Conservation (phyloP, 805 yeast genomes). For the Ogataea naganishii region DNA sequence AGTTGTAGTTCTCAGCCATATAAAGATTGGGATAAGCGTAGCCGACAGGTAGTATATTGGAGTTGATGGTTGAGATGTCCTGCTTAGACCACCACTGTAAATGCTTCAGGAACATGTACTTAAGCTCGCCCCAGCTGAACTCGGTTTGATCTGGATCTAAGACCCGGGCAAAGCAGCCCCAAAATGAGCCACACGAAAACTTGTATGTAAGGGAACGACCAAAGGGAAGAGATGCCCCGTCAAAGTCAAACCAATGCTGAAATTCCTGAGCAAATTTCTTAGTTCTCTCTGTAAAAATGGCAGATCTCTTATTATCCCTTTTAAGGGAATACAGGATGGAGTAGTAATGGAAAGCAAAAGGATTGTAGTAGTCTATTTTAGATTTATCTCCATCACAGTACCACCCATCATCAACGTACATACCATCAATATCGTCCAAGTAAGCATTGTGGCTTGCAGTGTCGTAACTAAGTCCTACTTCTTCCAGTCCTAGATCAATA, state of each 20-base stretch:
- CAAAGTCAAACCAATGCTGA: slow-evolving; percentile 11
- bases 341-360: slow-evolving; percentile 24
- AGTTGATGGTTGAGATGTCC: not conserved
- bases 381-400: slow-evolving; percentile 19
- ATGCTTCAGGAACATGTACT: not conserved
- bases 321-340: slow-evolving; percentile 16
- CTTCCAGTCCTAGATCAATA: slow-evolving; percentile 18
- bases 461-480: slow-evolving; percentile 12
- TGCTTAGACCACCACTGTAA: slow-evolving; percentile 3
- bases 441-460: slow-evolving; percentile 7
- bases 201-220: slow-evolving; percentile 1
- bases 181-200: slow-evolving; percentile 2
- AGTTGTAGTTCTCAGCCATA: slow-evolving; percentile 1
- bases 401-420: slow-evolving; percentile 23
- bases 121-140: not conserved
- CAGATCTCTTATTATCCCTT: slow-evolving; percentile 9
- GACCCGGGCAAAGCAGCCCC: slow-evolving; percentile 1
- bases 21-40: slow-evolving; percentile 2
- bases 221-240: slow-evolving; percentile 1
- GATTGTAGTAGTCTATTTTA: slow-evolving; percentile 21
- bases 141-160: not conserved
- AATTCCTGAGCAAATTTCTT: slow-evolving; percentile 15
- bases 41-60: slow-evolving; percentile 1
- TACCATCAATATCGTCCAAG: slow-evolving; percentile 14
- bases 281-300: slow-evolving; percentile 12